A percentile compares a stretch with the other conserved stretches of the same genome.
These are phyloP conservation scores for Cystobasidium ongulense DNA, from an alignment of 768 basidiomycete species.

Conservation along the genomic window DNA sequence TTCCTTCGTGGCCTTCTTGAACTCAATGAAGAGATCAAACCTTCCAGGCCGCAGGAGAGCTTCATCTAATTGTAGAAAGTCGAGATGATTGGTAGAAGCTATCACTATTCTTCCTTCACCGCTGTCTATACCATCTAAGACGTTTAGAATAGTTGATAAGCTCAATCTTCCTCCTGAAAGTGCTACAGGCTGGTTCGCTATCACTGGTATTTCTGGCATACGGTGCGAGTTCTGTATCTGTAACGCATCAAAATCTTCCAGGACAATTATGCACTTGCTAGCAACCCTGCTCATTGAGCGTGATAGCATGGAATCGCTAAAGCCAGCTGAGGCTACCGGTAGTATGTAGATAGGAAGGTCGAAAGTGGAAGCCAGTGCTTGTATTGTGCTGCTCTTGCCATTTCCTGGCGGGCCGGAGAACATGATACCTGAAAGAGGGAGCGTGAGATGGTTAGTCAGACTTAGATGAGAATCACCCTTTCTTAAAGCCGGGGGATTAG, in stretches of 20 bases:
- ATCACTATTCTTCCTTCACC: not conserved
- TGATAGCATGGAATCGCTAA: not conserved
- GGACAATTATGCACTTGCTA: not conserved
- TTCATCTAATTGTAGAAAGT: not conserved
- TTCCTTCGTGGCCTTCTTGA: not conserved
- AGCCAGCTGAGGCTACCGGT: not conserved
- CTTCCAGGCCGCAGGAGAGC: slow-evolving; percentile 20
- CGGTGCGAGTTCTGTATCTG: not conserved
- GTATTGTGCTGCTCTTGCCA: slow-evolving; percentile 15
- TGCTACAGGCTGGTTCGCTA: not conserved
- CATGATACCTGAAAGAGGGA: not conserved
- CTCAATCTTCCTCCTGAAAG: not conserved
- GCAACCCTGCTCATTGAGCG: not conserved
- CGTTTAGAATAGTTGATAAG: not conserved
- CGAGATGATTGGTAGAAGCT: not conserved
- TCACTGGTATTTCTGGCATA: not conserved
- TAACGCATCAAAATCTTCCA: slow-evolving; percentile 7
- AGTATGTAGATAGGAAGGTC: slow-evolving; percentile 18
- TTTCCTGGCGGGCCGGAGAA: not conserved
- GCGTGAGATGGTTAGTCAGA: not conserved
- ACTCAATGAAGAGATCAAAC: slow-evolving; percentile 2
- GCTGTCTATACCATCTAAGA: not conserved
- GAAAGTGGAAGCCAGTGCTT: slow-evolving; percentile 1
- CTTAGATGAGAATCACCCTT: too few relatives aligned
- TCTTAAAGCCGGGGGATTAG: not conserved